Base-by-base conservation (phyloP, 1,139 yeast genomes). In the Blastobotrys aristatus region DNA sequence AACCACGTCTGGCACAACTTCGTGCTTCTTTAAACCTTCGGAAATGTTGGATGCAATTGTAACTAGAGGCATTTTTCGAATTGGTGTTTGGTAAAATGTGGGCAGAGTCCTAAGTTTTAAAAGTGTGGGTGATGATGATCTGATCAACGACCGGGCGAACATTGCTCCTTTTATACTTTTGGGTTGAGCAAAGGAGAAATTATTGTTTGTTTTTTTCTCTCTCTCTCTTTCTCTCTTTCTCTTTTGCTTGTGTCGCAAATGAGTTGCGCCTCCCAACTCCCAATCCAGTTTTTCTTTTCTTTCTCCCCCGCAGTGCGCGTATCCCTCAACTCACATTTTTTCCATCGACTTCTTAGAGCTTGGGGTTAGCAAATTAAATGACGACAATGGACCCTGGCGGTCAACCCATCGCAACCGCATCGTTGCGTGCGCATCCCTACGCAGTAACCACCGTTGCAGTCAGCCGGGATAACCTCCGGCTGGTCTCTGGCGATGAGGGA, bases 21-120 rank as follows among this genome's bases (percentile, higher is more conserved):
- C 79, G 65, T 77, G 80, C 64, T 79, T 79, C 54, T 69, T 65
- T 56, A 77, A 73, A n/a, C 83, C 70, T 53, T 80, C 86, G 57
- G 74, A 77, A 57, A 81, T 74, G 47, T 81, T 78, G 63, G 79
- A 78, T 44, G 83, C 72, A 54, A 82, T 80, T n/a, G 87, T 81
- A 22, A 58, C 59, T 31, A 57, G 52, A 34, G 62, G 61, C 61
- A 58, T 57, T 48, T 34, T 52, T 22, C 21, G n/a, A 21, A 20
- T 5, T 16, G 27, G 30, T 16, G 37, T 6, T n/a, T 31, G 5
- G 35, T 31, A 14, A 31, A 11, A 5, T n/a, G n/a, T n/a, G n/a
- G 22, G 37, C 3, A 5, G 7, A 17, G 13, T 17, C 18, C 16
- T 18, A 5, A 3, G 6, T 14, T 24, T 22, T 7, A 37, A 37